These are phyloP conservation scores for Cryptosporidium parvum DNA, from an alignment of 169 alveolate species.

Conservation along the genomic window DNA sequence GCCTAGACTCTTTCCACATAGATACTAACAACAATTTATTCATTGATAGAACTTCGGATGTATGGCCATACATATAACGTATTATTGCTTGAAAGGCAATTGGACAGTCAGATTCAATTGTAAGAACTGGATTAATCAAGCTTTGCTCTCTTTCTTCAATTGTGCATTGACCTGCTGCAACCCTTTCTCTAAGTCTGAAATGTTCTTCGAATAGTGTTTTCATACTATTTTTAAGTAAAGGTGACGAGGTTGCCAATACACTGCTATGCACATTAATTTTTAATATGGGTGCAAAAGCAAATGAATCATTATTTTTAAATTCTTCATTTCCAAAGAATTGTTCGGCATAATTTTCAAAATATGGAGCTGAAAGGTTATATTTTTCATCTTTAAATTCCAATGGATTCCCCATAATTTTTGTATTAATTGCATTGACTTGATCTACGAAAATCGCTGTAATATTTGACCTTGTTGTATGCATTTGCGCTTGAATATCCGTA, in stretches of 20 bases:
- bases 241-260: constrained; percentile 60
- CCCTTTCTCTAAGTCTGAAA: constrained; percentile 69
- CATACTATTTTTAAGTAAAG: constrained; percentile 61
- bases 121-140: constrained; percentile 42
- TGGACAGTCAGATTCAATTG: constrained; percentile 66
- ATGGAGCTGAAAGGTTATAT: not conserved
- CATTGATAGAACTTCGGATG: constrained; percentile 61
- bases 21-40: constrained; percentile 56
- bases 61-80: constrained; percentile 71
- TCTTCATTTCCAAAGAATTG: constrained; percentile 63
- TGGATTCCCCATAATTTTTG: not conserved
- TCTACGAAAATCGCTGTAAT: constrained; percentile 45
- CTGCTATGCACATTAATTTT: constrained; percentile 65
- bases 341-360: constrained; percentile 47
- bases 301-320: constrained; percentile 10
- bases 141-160: constrained; percentile 67
- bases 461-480: constrained; percentile 34
- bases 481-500: constrained; percentile 39
- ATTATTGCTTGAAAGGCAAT: constrained; percentile 69
- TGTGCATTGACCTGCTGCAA: constrained; percentile 35
- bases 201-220: constrained; percentile 64
- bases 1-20: constrained; percentile 70
- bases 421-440: constrained; percentile 19
- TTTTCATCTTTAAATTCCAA: constrained; percentile 18
- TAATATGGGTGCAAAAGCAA: constrained; percentile 36